phyloP scores from a whole-genome alignment of 2,329 filamentous ascomycete genomes.

The Plectosphaerella plurivora region DNA sequence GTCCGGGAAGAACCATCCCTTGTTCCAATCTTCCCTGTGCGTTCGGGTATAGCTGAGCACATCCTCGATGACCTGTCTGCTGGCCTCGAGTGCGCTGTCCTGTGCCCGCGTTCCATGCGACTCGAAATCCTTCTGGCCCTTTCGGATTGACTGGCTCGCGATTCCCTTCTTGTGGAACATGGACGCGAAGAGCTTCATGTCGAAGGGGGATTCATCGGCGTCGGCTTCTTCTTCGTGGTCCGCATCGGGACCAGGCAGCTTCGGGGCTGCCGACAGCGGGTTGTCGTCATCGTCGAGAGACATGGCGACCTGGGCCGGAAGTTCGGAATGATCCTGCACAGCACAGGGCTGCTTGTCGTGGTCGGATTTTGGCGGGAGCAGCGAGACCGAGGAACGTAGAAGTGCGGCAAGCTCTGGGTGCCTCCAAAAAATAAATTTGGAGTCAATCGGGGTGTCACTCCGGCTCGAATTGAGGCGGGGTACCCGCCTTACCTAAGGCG shows the following conservation, averaged over 20 bases:
- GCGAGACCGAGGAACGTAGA: too few species aligned
- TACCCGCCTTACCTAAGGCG: too few species aligned
- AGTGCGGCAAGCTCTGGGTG: too few species aligned
- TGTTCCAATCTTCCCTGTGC: slow-evolving; percentile 63
- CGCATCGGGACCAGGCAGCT: slow-evolving; percentile 1
- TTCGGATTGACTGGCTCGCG: slow-evolving; percentile 68
- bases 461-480: too few species aligned
- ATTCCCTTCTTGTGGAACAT: slow-evolving; percentile 46
- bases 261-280: slow-evolving; percentile 16
- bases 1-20: slow-evolving; percentile 72
- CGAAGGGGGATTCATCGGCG: slow-evolving; percentile 75
- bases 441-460: too few species aligned
- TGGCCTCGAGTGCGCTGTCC: slow-evolving; percentile 71
- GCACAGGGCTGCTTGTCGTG: too few species aligned
- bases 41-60: slow-evolving; percentile 74
- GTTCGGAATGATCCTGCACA: too few species aligned
- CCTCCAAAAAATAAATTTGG: too few species aligned
- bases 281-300: slow-evolving; percentile 40
- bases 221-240: slow-evolving; percentile 46
- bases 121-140: slow-evolving; percentile 97
- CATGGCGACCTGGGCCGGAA: slow-evolving; percentile 18
- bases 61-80: slow-evolving; percentile 82
- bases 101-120: slow-evolving; percentile 84
- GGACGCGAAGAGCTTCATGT: slow-evolving; percentile 70
- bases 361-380: too few species aligned